Percentiles rank a stretch among this genome's conserved stretches.
Conservation (phyloP, 1,284 basidiomycete genomes). For the Rhodotorula sp. region DNA sequence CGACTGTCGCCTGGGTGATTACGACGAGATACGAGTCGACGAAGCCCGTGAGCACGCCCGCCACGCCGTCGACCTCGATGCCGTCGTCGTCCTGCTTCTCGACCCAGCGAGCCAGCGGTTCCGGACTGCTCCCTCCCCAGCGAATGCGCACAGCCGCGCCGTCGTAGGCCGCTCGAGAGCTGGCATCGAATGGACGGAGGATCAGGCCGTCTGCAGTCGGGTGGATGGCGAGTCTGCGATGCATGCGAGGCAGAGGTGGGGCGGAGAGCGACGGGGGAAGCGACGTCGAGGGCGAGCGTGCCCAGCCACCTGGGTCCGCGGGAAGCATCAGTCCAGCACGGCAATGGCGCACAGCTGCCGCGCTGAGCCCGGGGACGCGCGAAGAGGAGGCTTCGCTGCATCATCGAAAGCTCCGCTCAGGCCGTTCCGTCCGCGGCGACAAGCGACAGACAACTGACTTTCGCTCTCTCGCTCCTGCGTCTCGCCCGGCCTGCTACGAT, state of each 20-base stretch:
- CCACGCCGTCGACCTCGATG: constrained; percentile 32
- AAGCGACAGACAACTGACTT: too few species aligned
- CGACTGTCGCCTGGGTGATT: constrained; percentile 18
- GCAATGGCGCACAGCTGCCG: too few species aligned
- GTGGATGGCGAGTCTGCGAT: constrained; percentile 17
- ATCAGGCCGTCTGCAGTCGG: constrained; percentile 11
- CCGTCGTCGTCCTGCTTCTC: constrained; percentile 47
- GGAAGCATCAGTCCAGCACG: too few species aligned
- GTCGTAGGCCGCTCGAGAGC: neutral
- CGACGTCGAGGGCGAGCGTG: neutral
- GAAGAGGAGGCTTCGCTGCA: too few species aligned
- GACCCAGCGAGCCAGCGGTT: constrained; percentile 52
- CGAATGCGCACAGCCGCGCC: constrained; percentile 14
- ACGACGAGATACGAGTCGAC: constrained; percentile 28
- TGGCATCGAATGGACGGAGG: constrained; percentile 11
- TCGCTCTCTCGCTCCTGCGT: too few species aligned
- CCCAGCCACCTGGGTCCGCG: neutral
- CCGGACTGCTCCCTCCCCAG: constrained; percentile 17
- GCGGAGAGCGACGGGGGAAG: neutral
- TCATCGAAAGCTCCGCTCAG: too few species aligned
- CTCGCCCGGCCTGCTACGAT: too few species aligned
- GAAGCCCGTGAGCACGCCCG: constrained; percentile 53
- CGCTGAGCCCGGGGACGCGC: too few species aligned
- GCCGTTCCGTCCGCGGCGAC: too few species aligned
- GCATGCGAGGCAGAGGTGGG: constrained; percentile 13